A percentile compares a stretch with the other conserved stretches of the same genome.
Conservation (phyloP, 2,329 filamentous ascomycete genomes). For the Zasmidium angulare region DNA sequence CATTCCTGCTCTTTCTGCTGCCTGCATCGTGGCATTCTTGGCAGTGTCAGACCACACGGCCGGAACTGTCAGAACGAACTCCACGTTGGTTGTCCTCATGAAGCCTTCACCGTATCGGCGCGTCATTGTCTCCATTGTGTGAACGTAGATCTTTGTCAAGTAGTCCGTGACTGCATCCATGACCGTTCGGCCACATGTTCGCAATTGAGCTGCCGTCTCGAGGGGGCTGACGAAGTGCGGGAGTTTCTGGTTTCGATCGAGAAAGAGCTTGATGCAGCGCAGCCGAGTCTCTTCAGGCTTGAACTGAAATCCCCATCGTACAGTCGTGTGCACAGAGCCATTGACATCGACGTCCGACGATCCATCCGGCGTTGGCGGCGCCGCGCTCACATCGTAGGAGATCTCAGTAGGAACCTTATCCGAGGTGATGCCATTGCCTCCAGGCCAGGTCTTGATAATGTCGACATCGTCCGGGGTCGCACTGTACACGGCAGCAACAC, state of each 20-base stretch:
- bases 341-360: slow-evolving; percentile 6
- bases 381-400: slow-evolving; percentile 53
- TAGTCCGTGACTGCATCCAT: slow-evolving; percentile 79
- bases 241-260: slow-evolving; percentile 76
- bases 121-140: slow-evolving; percentile 76
- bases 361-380: background rate
- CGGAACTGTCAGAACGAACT: slow-evolving; percentile 78
- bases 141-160: slow-evolving; percentile 70
- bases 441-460: slow-evolving; percentile 82
- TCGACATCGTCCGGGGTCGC: slow-evolving; percentile 73
- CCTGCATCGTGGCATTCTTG: slow-evolving; percentile 78
- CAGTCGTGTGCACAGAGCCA: slow-evolving; percentile 34
- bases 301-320: slow-evolving; percentile 82
- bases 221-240: slow-evolving; percentile 77
- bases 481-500: slow-evolving; percentile 53
- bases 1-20: slow-evolving; percentile 77
- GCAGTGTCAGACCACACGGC: slow-evolving; percentile 83
- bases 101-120: slow-evolving; percentile 75
- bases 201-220: slow-evolving; percentile 72
- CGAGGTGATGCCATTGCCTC: slow-evolving; percentile 81
- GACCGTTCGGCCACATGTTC: slow-evolving; percentile 72
- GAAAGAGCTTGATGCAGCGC: slow-evolving; percentile 80
- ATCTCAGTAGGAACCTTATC: slow-evolving; percentile 85
- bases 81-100: slow-evolving; percentile 71
- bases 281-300: slow-evolving; percentile 73